phyloP scores from a whole-genome alignment of 345 rosid genomes.

The Ricinus communis region DNA sequence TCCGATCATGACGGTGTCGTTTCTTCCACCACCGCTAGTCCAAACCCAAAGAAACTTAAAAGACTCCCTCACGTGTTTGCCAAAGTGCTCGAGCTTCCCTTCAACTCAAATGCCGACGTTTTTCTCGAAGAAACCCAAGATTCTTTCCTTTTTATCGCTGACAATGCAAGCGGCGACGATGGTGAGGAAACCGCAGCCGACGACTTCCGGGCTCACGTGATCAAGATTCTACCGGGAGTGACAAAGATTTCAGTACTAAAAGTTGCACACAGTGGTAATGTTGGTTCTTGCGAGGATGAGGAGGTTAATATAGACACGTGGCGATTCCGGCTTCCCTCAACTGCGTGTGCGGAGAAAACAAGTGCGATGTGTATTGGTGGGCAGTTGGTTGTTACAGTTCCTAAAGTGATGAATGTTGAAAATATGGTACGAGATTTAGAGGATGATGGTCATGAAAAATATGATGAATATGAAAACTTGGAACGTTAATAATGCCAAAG shows the following conservation, averaged over 20 bases:
- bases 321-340: constrained; percentile 28
- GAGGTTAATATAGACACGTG: constrained; percentile 3
- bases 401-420: not conserved
- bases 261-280: not conserved
- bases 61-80: constrained; percentile 27
- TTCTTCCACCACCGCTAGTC: not conserved
- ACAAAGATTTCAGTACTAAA: constrained; percentile 19
- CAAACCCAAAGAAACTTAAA: constrained; percentile 15
- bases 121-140: constrained; percentile 21
- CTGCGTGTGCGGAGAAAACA: constrained; percentile 16
- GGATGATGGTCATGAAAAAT: not conserved
- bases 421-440: not conserved
- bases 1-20: not conserved
- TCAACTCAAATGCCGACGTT: constrained; percentile 19
- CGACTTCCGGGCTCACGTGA: not conserved
- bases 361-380: constrained; percentile 14
- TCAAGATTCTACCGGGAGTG: constrained; percentile 23
- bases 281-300: not conserved
- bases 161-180: not conserved
- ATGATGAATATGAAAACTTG: too few species aligned
- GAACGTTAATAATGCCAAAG: not conserved
- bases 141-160: constrained; percentile 17
- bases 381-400: constrained; percentile 20
- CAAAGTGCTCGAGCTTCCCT: constrained; percentile 30
- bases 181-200: not conserved